Evolutionary conservation across 2,329 filamentous ascomycete genomes (phyloP).

Genomic region (Magnaporthales sp.): DNA sequence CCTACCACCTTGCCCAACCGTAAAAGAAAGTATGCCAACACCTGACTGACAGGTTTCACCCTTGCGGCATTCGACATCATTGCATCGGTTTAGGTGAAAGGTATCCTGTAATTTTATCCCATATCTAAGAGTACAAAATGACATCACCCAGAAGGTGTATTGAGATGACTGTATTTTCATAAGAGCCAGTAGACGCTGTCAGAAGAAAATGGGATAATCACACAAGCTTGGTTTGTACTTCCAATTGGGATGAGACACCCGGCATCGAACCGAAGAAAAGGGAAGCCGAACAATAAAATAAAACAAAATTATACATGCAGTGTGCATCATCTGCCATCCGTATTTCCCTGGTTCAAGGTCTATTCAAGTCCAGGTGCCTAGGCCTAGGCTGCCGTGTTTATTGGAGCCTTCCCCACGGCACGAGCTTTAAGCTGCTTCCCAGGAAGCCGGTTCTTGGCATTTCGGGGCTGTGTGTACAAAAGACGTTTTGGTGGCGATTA

Average conservation of each 20-base stretch:
- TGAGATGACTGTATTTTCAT: background rate
- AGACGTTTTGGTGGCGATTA: background rate
- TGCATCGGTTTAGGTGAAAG: background rate
- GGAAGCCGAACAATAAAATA: too few relatives aligned
- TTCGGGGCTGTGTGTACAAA: background rate
- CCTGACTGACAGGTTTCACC: background rate
- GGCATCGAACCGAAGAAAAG: background rate
- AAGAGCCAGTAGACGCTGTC: background rate
- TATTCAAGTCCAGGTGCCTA: background rate
- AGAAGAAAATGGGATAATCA: background rate
- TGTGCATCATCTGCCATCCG: background rate
- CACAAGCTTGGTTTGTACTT: too few relatives aligned
- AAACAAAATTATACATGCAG: too few relatives aligned
- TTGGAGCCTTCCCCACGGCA: background rate
- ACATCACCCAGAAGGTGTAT: background rate
- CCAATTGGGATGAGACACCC: background rate
- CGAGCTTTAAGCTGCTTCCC: background rate
- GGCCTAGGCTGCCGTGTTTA: background rate
- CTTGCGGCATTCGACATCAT: background rate
- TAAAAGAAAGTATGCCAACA: background rate
- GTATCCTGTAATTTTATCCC: background rate
- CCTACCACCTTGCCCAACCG: background rate
- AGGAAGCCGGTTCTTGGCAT: background rate
- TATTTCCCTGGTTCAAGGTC: background rate
- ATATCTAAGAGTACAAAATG: background rate